phyloP scores from a whole-genome alignment of 2,329 filamentous ascomycete species.

The Sporothrix dimorphospora region DNA sequence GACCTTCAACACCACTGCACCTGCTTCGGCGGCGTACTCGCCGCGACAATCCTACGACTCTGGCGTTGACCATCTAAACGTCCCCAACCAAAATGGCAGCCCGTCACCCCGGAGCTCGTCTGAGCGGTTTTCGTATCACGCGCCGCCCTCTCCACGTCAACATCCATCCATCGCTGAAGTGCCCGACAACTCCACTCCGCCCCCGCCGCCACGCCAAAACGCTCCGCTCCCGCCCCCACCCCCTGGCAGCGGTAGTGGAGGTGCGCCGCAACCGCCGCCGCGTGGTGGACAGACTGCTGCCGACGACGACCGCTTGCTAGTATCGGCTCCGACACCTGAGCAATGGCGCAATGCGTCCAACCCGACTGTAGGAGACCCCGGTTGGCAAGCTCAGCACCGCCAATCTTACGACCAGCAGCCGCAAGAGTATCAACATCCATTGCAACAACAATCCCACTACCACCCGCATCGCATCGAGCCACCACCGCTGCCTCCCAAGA shows the following conservation, averaged over 20 bases:
- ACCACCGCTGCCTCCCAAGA: constrained; percentile 77
- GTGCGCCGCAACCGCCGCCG: constrained; percentile 15
- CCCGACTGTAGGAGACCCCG: background rate
- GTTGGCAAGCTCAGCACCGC: background rate
- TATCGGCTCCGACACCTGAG: constrained; percentile 60
- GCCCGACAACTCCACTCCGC: constrained; percentile 39
- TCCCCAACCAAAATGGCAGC: constrained; percentile 40
- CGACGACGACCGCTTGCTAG: constrained; percentile 55
- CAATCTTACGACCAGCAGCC: constrained; percentile 55
- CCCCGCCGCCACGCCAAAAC: constrained; percentile 38
- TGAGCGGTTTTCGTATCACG: constrained; percentile 45
- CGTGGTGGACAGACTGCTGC: background rate
- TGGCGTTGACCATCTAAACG: constrained; percentile 54
- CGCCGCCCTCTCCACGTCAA: constrained; percentile 39
- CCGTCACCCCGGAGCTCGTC: constrained; percentile 56
- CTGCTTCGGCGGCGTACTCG: constrained; percentile 35
- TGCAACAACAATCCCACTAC: constrained; percentile 24
- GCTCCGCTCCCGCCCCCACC: constrained; percentile 35
- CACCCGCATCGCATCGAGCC: constrained; percentile 56
- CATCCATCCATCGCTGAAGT: constrained; percentile 35
- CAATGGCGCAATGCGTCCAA: constrained; percentile 59
- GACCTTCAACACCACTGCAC: constrained; percentile 9
- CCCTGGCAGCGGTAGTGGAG: background rate
- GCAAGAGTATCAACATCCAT: constrained; percentile 40
- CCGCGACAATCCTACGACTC: constrained; percentile 61